Evolutionary conservation across 306 rosid genomes (phyloP).

Genomic region (Pterocarpus macrocarpus): DNA sequence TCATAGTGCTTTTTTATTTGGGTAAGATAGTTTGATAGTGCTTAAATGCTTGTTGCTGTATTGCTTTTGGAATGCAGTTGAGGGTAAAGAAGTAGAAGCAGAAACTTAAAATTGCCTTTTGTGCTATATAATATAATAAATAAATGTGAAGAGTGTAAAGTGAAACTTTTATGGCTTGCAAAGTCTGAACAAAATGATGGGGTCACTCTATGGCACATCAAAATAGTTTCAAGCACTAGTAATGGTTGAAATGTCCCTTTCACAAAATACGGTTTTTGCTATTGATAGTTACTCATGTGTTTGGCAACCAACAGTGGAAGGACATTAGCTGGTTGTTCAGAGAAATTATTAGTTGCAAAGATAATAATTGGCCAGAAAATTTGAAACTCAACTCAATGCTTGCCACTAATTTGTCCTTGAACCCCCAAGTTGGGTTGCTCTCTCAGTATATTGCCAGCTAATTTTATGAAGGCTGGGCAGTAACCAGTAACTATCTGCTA

Average conservation of each 20-base stretch:
- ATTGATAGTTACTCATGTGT: slow-evolving; percentile 39
- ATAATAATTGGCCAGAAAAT: slow-evolving; percentile 5
- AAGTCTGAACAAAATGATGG: slow-evolving; percentile 22
- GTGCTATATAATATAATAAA: neutral
- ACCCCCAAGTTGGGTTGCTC: no score
- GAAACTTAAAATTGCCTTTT: neutral
- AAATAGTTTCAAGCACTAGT: slow-evolving; percentile 12
- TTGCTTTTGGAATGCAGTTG: slow-evolving; percentile 18
- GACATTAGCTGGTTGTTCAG: slow-evolving; percentile 21
- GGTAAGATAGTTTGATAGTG: neutral
- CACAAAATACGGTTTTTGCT: slow-evolving; percentile 21
- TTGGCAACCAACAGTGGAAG: slow-evolving; percentile 20
- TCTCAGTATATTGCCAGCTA: slow-evolving; percentile 35
- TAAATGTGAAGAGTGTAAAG: slow-evolving; percentile 15
- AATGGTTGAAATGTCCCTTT: slow-evolving; percentile 42
- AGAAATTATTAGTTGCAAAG: neutral
- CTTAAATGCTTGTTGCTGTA: slow-evolving; percentile 15
- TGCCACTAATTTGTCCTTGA: slow-evolving; percentile 10
- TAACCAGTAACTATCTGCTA: slow-evolving; percentile 12
- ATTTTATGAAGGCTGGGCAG: slow-evolving; percentile 24
- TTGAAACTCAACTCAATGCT: slow-evolving; percentile 42
- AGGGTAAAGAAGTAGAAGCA: neutral
- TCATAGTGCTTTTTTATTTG: no score
- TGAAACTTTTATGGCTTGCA: slow-evolving; percentile 14
- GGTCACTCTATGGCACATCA: slow-evolving; percentile 4